Conservation (phyloP, 176 grass and related monocot genomes). For the Carex myosuroides region DNA sequence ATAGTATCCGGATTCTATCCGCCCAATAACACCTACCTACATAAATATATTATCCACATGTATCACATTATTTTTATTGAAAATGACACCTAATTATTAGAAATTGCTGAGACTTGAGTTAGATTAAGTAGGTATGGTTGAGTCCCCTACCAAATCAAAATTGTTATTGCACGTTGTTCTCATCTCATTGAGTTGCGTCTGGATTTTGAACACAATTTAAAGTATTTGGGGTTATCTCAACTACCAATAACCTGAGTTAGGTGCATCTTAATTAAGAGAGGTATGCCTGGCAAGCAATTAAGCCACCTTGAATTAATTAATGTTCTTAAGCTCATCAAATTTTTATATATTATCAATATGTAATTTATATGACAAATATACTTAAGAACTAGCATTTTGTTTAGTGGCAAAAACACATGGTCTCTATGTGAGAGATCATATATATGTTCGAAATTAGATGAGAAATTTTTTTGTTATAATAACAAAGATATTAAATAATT, state of each 20-base stretch:
- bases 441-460: too few species aligned
- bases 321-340: too few species aligned
- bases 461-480: too few species aligned
- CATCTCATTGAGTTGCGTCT: constrained; percentile 4
- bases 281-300: not conserved
- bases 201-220: not conserved
- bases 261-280: not conserved
- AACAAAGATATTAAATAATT: too few species aligned
- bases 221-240: not conserved
- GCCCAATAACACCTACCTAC: too few species aligned
- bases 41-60: not conserved
- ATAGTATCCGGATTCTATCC: too few species aligned
- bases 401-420: too few species aligned
- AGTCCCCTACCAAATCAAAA: not conserved
- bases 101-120: not conserved
- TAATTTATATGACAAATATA: too few species aligned
- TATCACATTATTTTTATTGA: not conserved
- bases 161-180: not conserved
- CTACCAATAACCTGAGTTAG: not conserved
- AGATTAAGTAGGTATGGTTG: not conserved
- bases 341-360: too few species aligned
- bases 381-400: too few species aligned
- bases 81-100: not conserved
- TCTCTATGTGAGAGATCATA: too few species aligned
- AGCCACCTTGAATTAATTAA: not conserved